phyloP scores from a whole-genome alignment of 108 stramenopile genomes.

The Nannochloropsis salina region DNA sequence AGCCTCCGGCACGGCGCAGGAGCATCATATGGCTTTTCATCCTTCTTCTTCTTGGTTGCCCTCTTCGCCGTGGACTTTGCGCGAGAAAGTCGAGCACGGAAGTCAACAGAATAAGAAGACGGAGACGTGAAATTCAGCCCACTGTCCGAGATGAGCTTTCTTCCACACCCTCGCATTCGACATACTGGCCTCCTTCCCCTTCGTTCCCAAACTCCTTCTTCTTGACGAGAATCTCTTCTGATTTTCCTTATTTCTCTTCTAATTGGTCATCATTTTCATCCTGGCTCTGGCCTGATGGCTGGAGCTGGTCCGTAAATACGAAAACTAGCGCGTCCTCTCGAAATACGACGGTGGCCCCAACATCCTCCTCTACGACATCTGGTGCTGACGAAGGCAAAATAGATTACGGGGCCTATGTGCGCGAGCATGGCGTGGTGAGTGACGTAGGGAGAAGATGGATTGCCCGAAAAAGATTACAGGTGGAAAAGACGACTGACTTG shows the following conservation, averaged over 20 bases:
- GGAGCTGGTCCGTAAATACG: neutral
- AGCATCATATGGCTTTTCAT: too few relatives aligned
- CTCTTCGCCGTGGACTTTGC: too few relatives aligned
- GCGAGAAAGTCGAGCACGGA: too few relatives aligned
- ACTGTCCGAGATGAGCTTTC: too few relatives aligned
- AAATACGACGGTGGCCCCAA: neutral
- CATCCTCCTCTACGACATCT: neutral
- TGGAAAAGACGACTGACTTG: neutral
- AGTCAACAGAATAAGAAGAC: too few relatives aligned
- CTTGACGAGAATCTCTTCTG: too few relatives aligned
- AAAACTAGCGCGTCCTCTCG: neutral
- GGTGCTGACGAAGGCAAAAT: neutral
- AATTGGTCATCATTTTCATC: neutral
- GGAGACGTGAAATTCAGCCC: too few relatives aligned
- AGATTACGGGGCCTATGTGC: neutral
- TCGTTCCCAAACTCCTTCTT: too few relatives aligned
- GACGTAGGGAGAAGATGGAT: neutral
- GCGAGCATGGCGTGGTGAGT: neutral
- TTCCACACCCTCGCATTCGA: too few relatives aligned
- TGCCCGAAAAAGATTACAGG: neutral
- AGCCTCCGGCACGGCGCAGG: too few relatives aligned
- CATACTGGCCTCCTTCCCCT: too few relatives aligned
- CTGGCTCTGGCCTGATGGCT: neutral
- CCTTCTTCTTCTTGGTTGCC: too few relatives aligned
- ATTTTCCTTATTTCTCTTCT: neutral